Evolutionary conservation across 2,329 filamentous ascomycete genomes (phyloP), one percentile per base, ranked within the genome.

Genomic region (Colletotrichum nymphaeae): DNA sequence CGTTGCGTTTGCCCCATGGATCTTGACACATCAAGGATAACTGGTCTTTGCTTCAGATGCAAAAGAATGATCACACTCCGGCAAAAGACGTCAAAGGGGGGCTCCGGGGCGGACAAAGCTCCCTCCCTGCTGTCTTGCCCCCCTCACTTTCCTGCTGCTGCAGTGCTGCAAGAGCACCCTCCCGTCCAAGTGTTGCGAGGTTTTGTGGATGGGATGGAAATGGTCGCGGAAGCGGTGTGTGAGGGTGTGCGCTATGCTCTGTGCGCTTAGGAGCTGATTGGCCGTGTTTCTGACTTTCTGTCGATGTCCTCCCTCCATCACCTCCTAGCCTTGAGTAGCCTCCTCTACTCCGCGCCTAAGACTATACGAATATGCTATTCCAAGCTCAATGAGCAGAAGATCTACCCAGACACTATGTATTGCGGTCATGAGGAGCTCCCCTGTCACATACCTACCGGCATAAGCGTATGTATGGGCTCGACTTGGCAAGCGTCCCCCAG

Each of bases 1-100:
- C 66, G 60, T 49, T 49, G 60, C 28, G 16, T 24, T 57, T 62
- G 19, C 35, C 32, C 32, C 52, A 42, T 30, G 12, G 63, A 37
- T 26, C 35, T 62, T 66, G 71, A 63, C 60, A 73, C 35, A 37
- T 63, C 67, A 65, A 71, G 71, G 71, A 73, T 73, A 28, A 58
- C 22, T 62, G 49, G 67, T 42, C 56, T 70, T 16, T 65, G 46
- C 46, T 42, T 73, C 60, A 55, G 66, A 65, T 46, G 60, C 28
- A 22, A 56, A 55, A 55, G 37, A 4, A 12, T 42, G 30, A 52
- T 5, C 30, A 28, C 12, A 46, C 16, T n/a, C n/a, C 28, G 46
- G 24, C 14, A 26, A 19, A 63, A 55, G 11, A n/a, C 46, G 62
- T 49, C 42, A 49, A 63, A 59, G 19, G 58, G 35, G 35, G 58